Base-by-base conservation (phyloP, 2,329 filamentous ascomycete genomes). In the Tolypocladium tropicale region DNA sequence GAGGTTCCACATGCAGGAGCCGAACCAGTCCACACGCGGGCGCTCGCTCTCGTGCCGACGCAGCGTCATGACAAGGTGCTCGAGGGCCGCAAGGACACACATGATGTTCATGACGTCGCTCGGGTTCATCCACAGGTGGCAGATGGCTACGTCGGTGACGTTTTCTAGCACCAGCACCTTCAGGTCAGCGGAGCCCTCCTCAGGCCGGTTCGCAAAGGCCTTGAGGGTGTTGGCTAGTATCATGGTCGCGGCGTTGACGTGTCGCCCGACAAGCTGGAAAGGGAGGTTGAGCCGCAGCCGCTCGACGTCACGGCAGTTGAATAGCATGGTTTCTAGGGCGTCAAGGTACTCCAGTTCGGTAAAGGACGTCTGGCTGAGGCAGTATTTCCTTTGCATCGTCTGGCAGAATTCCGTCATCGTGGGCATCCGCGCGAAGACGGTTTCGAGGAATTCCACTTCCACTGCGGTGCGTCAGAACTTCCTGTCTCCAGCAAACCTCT, bases 151-250 rank as follows among this genome's bases (percentile, higher is more conserved):
- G 58, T 80, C 77, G 7, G 74, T 75, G 53, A 81, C 66, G 53
- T 79, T 77, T 57, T 81, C 78, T 3, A 81, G 59, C 1, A 80
- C 76, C 41, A 81, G 64, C 0, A 74, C 74, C 59, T 74, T 71
- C 4, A 81, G 68, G 3, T 64, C 56, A 34, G 67, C 66, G 10
- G 74, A 73, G 53, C 73, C 71, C 55, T 78, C 76, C 55, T 77
- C 73, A 1, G 72, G 70, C 7, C 78, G 71, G 33, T 68, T 65
- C 3, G 73, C 73, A 53, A 81, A 67, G 4, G 75, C 76, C 58
- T 77, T 76, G 56, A 81, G 67, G 4, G 75, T 78, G 56, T 78
- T 80, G 53, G 77, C 78, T 18, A 81, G 67, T n/a, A 81, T 73
- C 60, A 77, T 72, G 11, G 77, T 81, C 21, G 76, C 72, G 48